Evolutionary conservation across 495 filamentous ascomycete genomes (phyloP), one percentile per base, ranked within the genome.

Genomic region (Penicillium goetzii): DNA sequence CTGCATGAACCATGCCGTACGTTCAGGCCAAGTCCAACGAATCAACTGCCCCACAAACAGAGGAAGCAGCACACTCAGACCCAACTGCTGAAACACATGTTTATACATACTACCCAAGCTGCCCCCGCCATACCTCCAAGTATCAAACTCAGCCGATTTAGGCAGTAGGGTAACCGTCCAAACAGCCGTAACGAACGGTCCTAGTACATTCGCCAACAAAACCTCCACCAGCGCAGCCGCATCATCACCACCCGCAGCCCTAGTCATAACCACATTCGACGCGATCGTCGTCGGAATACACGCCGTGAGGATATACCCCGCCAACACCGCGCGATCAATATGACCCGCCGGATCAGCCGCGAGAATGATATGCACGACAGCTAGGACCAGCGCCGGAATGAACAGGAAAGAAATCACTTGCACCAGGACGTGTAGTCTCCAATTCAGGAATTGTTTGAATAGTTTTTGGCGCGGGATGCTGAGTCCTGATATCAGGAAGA

Each of bases 281-380:
- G 83, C 83, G 58, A 86, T 82, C 7, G 83, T 86, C 8, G 83
- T 86, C 11, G 82, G 83, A n/a, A 84, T 84, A 66, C 82, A 85
- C n/a, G 80, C 75, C 14, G 81, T 78, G 28, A 84, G 76, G 15
- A 85, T 76, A 70, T 85, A 84, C 21, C 83, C 83, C 3, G 83
- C 79, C 60, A 86, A 64, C 56, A 86, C 76, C 53, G 81, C 81
- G 10, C 77, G 75, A 56, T 84, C 78, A 60, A 84, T 79, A 14
- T 71, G 70, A 0, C 70, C 76, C 0, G 65, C 57, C 7, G 74
- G 74, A 56, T 82, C 81, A 5, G 78, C 79, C 19, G 73, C 81
- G 21, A 86, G 71, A 49, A 84, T 77, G 47, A 76, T 72, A 70
- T 78, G 78, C 7, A 85, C 72, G 28, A 85, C 69, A 8, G 76